Evolutionary conservation across 2,329 filamentous ascomycete species (phyloP).

Genomic region (Penicillium sp.): DNA sequence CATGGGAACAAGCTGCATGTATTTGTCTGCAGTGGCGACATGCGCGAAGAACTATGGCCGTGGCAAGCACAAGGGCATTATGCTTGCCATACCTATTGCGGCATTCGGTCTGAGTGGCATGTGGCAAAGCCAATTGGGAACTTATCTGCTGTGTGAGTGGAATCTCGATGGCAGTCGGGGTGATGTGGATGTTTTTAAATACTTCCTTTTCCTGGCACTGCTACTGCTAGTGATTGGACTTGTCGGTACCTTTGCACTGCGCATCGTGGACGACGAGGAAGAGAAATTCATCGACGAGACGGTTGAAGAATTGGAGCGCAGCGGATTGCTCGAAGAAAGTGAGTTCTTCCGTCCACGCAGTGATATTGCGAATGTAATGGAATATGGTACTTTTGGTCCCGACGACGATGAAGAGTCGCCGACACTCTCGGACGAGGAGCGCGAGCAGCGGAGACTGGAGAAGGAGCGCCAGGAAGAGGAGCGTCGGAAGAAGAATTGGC

Average conservation of each 20-base stretch:
- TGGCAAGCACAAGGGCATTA: slow-evolving; percentile 81
- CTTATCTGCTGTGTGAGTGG: slow-evolving; percentile 70
- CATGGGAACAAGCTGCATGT: slow-evolving; percentile 81
- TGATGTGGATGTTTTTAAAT: slow-evolving; percentile 72
- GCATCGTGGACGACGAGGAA: slow-evolving; percentile 75
- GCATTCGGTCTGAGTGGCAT: slow-evolving; percentile 91
- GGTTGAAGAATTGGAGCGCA: slow-evolving; percentile 85
- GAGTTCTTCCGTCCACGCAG: slow-evolving; percentile 63
- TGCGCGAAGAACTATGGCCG: slow-evolving; percentile 98
- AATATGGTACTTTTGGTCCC: slow-evolving; percentile 44
- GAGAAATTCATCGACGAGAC: slow-evolving; percentile 81
- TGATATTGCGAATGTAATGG: slow-evolving; percentile 40
- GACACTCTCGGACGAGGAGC: slow-evolving; percentile 42
- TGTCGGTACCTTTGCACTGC: slow-evolving; percentile 70
- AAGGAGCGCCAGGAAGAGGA: slow-evolving; percentile 54
- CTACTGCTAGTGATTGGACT: slow-evolving; percentile 70
- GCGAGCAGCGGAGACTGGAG: slow-evolving; percentile 37
- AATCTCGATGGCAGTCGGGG: slow-evolving; percentile 59
- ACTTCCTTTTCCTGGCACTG: slow-evolving; percentile 79
- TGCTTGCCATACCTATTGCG: slow-evolving; percentile 85
- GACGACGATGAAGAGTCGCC: slow-evolving; percentile 35
- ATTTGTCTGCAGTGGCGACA: slow-evolving; percentile 85
- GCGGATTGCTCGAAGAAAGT: slow-evolving; percentile 71
- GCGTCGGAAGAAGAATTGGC: slow-evolving; percentile 76
- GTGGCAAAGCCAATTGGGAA: slow-evolving; percentile 90